Evolutionary conservation across 106 monocot species (phyloP), one percentile per base, ranked within the genome.

Genomic region (Allium sativum): DNA sequence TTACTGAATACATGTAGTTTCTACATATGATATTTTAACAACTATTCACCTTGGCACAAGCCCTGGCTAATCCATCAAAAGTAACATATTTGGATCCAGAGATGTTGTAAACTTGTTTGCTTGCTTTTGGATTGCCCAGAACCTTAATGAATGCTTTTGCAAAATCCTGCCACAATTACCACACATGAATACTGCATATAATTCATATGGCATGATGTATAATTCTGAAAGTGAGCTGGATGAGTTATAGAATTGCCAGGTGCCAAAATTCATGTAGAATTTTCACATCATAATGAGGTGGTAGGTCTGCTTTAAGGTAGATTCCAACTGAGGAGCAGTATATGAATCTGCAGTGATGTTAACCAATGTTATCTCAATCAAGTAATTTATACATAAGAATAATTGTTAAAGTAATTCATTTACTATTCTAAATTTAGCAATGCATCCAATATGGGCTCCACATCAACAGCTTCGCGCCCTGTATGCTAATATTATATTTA

Each of bases 271-370:
- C n/a, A n/a, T n/a, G 20, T 55, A 21, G 21, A 40, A 55, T 10
- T 8, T 45, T 14, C 60, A 89, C 90, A 90, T 91, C 96, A 72
- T 69, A 87, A 62, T 96, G 96, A 40, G 96, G 96, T 22, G 82
- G 58, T 53, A 87, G 48, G 62, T 96, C 96, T 46, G 91, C 81
- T 69, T 96, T 96, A 13, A 84, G 87, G 74, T 96, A 96, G 0
- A 96, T 91, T 76, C 96, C 96, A 16, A 87, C 91, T 9, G 96
- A 96, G 15, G 96, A 96, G 70, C 96, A 96, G 64, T 96, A 96
- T 56, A 96, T 96, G 41, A 68, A 96, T 75, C 86, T 89, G 79
- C 13, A 44, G 17, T 18, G 21, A 11, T 62, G 21, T 62, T 5
- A 62, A 18, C 11, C 20, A 10, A 1, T 61, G 46, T 62, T 21